Percentiles rank a stretch among this genome's conserved stretches.
These are phyloP conservation scores for Nyssa sinensis DNA, from an alignment of 148 eudicot species.

Conservation along the genomic window DNA sequence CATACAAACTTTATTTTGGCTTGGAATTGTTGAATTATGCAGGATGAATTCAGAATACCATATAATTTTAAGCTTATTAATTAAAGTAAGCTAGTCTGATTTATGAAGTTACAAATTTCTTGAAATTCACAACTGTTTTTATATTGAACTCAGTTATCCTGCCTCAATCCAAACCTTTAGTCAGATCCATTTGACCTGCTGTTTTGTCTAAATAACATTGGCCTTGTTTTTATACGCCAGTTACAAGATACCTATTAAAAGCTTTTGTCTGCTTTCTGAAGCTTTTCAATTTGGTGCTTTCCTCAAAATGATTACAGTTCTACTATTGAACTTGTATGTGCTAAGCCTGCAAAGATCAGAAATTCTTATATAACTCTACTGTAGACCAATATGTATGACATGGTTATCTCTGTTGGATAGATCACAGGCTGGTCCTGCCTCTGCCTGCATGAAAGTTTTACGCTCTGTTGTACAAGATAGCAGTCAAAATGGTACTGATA, in stretches of 20 bases:
- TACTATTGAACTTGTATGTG: neutral
- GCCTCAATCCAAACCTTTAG: too few species aligned
- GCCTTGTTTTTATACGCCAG: neutral
- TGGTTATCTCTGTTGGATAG: conserved; percentile 32
- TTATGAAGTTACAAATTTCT: neutral
- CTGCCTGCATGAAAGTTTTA: conserved; percentile 76
- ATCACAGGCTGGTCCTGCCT: conserved; percentile 81
- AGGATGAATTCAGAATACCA: too few species aligned
- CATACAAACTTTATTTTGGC: too few species aligned
- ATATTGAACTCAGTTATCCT: too few species aligned
- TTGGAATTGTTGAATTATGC: too few species aligned
- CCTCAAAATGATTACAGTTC: neutral
- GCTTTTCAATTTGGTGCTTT: neutral
- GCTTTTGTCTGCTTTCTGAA: too few species aligned
- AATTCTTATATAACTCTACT: neutral
- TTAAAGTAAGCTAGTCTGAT: too few species aligned
- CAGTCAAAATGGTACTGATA: conserved; percentile 43
- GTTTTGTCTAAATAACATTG: too few species aligned
- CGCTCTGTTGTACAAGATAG: conserved; percentile 44
- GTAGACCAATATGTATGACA: neutral
- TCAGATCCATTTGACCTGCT: too few species aligned
- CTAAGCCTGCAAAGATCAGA: neutral
- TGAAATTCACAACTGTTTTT: neutral
- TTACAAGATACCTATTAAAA: too few species aligned
- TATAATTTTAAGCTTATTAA: too few species aligned